These are phyloP conservation scores for Candida alai DNA, from an alignment of 805 yeast genomes.

Conservation along the genomic window DNA sequence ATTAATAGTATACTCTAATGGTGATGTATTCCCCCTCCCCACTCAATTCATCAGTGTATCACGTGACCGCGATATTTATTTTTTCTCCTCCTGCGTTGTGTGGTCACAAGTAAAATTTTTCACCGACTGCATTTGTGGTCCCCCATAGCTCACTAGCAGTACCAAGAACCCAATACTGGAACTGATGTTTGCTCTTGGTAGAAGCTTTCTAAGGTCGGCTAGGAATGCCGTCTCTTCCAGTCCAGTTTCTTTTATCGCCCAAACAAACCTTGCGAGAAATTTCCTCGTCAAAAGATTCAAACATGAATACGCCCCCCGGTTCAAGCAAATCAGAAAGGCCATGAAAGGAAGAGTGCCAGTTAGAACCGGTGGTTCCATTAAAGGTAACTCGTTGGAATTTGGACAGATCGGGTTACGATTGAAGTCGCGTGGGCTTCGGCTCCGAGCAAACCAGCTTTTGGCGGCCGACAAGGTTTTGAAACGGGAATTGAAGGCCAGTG, in stretches of 20 bases:
- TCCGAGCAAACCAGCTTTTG: conserved; percentile 81
- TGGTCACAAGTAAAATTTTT: too few species aligned
- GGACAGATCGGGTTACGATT: conserved; percentile 87
- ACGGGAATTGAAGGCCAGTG: conserved; percentile 77
- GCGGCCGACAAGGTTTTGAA: conserved; percentile 87
- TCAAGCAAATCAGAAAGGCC: conserved; percentile 63
- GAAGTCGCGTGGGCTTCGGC: conserved; percentile 80
- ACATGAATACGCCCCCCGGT: conserved; percentile 78
- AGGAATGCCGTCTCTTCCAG: background rate
- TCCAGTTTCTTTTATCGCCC: conserved; percentile 3
- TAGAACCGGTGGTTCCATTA: conserved; percentile 88
- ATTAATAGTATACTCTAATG: too few species aligned
- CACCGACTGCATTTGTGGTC: too few species aligned
- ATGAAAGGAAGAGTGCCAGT: conserved; percentile 94
- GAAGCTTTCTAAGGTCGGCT: background rate
- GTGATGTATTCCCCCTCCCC: too few species aligned
- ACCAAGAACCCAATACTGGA: too few species aligned
- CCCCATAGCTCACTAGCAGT: too few species aligned
- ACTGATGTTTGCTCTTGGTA: conserved; percentile 8
- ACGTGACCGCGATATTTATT: too few species aligned
- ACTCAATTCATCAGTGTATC: too few species aligned
- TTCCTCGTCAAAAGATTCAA: conserved; percentile 38
- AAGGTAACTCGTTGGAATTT: conserved; percentile 77
- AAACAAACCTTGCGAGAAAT: conserved; percentile 1
- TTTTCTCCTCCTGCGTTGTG: too few species aligned